Evolutionary conservation across 345 rosid genomes (phyloP).

Genomic region (Brassica juncea): DNA sequence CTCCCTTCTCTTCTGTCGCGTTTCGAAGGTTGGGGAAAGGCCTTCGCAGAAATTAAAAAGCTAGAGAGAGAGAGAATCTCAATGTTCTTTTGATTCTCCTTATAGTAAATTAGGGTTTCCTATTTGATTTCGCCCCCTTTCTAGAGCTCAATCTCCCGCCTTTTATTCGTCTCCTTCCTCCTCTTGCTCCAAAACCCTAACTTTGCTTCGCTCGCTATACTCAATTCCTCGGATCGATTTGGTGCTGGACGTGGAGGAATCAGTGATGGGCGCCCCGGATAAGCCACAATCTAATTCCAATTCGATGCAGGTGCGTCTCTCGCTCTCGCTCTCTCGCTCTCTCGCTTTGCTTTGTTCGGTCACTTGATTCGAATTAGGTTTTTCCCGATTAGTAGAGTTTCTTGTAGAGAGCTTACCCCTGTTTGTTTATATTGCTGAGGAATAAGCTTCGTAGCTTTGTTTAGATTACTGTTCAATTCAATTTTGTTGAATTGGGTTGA

Average conservation of each 20-base stretch:
- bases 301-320: conserved; percentile 75
- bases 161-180: conserved; percentile 23
- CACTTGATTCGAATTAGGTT: conserved; percentile 23
- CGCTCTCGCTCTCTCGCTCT: background rate
- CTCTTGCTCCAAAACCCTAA: conserved; percentile 55
- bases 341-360: conserved; percentile 13
- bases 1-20: conserved; percentile 31
- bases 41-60: conserved; percentile 13
- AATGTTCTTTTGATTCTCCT: conserved; percentile 19
- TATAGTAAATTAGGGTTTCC: conserved; percentile 29
- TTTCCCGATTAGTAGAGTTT: conserved; percentile 12
- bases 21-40: conserved; percentile 29
- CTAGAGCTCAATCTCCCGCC: conserved; percentile 38
- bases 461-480: conserved; percentile 5
- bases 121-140: conserved; percentile 25
- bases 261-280: conserved; percentile 81
- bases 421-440: background rate
- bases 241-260: conserved; percentile 39
- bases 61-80: conserved; percentile 29
- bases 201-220: conserved; percentile 29
- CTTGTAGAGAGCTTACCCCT: background rate
- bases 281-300: conserved; percentile 71
- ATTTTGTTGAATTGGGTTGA: conserved; percentile 11
- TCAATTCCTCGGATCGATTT: conserved; percentile 30
- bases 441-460: background rate